These are phyloP conservation scores for Musa schizocarpa DNA, from an alignment of 176 grass and related monocot species.

Conservation along the genomic window DNA sequence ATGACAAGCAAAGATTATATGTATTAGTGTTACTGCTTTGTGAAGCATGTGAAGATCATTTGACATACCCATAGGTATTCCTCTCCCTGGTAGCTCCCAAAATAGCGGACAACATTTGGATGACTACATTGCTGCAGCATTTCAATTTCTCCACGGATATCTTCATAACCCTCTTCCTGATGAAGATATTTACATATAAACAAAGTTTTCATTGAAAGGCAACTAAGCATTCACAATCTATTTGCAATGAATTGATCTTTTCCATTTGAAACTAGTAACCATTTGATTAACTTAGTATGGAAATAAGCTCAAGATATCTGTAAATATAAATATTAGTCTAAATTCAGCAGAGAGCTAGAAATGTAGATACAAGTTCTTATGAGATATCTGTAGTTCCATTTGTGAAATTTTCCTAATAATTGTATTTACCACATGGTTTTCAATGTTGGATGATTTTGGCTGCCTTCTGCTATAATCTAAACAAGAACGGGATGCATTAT, in stretches of 20 bases:
- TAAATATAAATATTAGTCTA: no score
- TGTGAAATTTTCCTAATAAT: neutral
- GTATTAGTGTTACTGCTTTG: neutral
- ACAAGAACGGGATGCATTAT: neutral
- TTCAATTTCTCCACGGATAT: constrained; percentile 97
- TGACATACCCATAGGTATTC: constrained; percentile 86
- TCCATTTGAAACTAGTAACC: no score
- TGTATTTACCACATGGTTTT: neutral
- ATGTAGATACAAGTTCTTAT: neutral
- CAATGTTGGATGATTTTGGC: neutral
- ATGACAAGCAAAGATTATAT: no score
- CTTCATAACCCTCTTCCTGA: constrained; percentile 97
- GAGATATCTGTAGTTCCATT: no score
- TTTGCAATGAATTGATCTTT: neutral
- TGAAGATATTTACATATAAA: neutral
- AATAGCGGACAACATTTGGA: constrained; percentile 96
- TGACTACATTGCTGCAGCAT: constrained; percentile 99
- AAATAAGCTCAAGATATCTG: no score
- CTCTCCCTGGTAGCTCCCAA: constrained; percentile 98
- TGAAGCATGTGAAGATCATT: constrained; percentile 1
- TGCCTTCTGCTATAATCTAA: neutral
- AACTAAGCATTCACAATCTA: neutral
- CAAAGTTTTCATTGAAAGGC: neutral
- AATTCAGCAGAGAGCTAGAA: neutral
- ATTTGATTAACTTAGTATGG: no score